These are phyloP conservation scores for Colletotrichum neosansevieriae DNA, from an alignment of 2,329 filamentous ascomycete species.

Conservation along the genomic window DNA sequence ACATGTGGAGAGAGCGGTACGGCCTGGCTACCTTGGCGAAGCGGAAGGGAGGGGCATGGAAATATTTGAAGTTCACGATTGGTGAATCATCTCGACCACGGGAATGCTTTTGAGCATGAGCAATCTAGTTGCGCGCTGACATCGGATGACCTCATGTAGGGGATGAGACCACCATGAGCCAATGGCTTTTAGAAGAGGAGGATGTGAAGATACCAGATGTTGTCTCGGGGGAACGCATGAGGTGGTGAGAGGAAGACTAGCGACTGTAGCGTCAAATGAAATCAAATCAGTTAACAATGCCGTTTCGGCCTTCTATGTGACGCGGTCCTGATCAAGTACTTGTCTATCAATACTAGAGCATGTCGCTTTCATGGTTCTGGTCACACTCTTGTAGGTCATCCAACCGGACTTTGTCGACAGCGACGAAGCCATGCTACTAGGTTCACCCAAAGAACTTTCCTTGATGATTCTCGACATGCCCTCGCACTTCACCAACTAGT, in stretches of 20 bases:
- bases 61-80: not conserved
- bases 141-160: constrained; percentile 24
- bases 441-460: too few species aligned
- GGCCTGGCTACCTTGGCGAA: constrained; percentile 10
- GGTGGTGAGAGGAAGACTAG: constrained; percentile 39
- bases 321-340: too few species aligned
- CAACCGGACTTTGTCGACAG: too few species aligned
- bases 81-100: too few species aligned
- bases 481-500: too few species aligned
- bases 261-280: constrained; percentile 28
- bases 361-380: too few species aligned
- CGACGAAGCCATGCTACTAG: too few species aligned
- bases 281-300: constrained; percentile 28
- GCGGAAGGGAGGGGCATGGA: constrained; percentile 16
- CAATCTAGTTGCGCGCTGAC: constrained; percentile 2
- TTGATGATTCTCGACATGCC: too few species aligned
- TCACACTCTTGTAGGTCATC: too few species aligned
- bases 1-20: constrained; percentile 11
- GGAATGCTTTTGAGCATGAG: not conserved
- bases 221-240: constrained; percentile 18
- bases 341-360: too few species aligned
- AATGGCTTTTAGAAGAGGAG: not conserved
- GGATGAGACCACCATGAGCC: not conserved
- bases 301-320: not conserved
- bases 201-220: constrained; percentile 4